Base-by-base conservation (phyloP, 202 grass and related monocot species). In the Elaeis oleifera region DNA sequence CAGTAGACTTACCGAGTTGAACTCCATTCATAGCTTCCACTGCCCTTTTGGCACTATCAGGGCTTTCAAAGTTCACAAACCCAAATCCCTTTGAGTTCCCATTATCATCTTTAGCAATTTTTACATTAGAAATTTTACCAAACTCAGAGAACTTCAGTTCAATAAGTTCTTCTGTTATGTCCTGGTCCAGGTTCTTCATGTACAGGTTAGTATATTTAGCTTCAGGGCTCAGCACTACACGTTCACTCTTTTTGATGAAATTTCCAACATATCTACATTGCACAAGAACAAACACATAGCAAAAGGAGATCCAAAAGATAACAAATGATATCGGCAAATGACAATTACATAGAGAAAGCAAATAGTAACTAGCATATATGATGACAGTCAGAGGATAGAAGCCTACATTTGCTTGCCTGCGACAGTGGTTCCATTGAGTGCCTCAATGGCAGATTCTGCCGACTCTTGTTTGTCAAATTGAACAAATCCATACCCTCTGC, bases 101-200 rank as follows among this genome's bases (percentile, higher is more conserved):
- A 44, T 92, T 72, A 8, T 89, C 78, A 67, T 78, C 79, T 50
- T 56, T 99, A 53, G 77, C 74, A 69, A 99, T 92, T 61, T 81
- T 89, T 29, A 89, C 72, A 58, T 72, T 92, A 36, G 61, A 57
- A 78, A 99, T 73, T 6, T 27, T 24, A 23, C 85, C 88, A 61
- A 78, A 89, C 55, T 82, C 65, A 67, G 84, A 92, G 59, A 97
- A 92, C 55, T 92, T 89, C 18, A 89, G 69, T 44, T 73, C 80
- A 59, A 99, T 81, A 53, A 92, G 88, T 21, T 92, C 85, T 56
- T 92, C 94, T 4, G 80, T 90, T 59, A 99, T 92, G 65, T 99
- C 88, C 18, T 89, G 69, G 49, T 99, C 88, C 3, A 99, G 51
- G 65, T 99, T 91, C 69, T 99, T 99, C 74, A 92, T 89, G 25